Evolutionary conservation across 2,329 filamentous ascomycete species (phyloP), one percentile per base, ranked within the genome.

Genomic region (Colletotrichum falcatum): DNA sequence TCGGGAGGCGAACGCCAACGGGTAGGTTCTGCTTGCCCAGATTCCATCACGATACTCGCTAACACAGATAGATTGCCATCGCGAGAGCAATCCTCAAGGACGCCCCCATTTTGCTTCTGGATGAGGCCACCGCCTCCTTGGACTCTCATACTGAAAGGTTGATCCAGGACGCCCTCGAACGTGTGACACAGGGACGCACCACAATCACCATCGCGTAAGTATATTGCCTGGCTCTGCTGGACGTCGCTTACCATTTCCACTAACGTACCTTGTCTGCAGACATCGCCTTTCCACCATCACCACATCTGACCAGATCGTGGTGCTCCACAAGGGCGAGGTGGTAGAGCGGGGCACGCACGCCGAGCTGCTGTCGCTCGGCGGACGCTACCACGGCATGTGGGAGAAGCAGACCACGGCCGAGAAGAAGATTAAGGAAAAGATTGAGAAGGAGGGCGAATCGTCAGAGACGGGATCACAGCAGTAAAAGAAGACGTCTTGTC

Each of bases 51-150:
- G 37, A 7, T 18, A 0, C 8, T 23, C 60, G 14, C 18, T 35
- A 39, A 61, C 42, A 23, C 28, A n/a, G 49, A 3, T 35, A 81
- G 80, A 77, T 87, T 56, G 87, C 88, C 2, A 90, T 90, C 66
- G 88, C 88, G 0, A 87, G 91, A 18, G 90, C 91, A 0, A 84
- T 94, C 18, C 83, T 94, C 55, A 92, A 92, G 77, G 89, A 90
- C 59, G 89, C 91, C 0, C 90, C 89, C 61, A 89, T 94, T 64
- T 85, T 94, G 33, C 86, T 94, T 68, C 83, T 94, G 0, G 91
- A 94, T 74, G 91, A 94, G 78, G 89, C 91, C 0, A 93, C 92
- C 4, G 91, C 90, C 1, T 90, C 91, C 3, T 85, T 94, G 28
- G 88, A 92, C 63, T 88, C 89, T 0, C 85, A 88, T 33, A 90